phyloP scores from a whole-genome alignment of 1,284 basidiomycete species.

The Serendipita sp. region DNA sequence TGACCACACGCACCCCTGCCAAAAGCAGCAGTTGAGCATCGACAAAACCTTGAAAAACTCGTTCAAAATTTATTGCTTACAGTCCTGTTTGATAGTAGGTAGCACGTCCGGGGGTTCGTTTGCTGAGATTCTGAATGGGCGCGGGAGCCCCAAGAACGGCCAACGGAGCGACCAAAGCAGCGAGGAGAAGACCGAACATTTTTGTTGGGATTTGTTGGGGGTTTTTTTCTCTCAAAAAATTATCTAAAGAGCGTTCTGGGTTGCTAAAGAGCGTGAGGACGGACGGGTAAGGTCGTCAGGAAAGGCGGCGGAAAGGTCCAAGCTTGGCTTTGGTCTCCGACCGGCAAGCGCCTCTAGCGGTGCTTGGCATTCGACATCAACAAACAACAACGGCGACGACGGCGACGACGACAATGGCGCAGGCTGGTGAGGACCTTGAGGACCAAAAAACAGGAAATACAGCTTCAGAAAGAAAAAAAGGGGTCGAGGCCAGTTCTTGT shows the following conservation, averaged over 20 bases:
- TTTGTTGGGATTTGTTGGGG: neutral
- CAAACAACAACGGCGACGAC: too few species aligned
- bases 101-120: neutral
- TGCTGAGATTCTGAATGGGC: neutral
- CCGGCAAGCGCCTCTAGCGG: too few species aligned
- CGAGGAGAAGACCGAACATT: neutral
- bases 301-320: neutral
- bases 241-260: neutral
- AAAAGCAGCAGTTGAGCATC: too few species aligned
- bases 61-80: neutral
- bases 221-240: too few species aligned
- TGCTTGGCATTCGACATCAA: too few species aligned
- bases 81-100: neutral
- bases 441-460: neutral
- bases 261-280: neutral
- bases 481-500: too few species aligned
- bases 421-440: neutral
- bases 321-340: neutral
- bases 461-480: neutral
- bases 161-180: neutral
- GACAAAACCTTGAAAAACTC: too few species aligned
- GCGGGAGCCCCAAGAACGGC: neutral
- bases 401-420: neutral
- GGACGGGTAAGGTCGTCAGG: neutral
- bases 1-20: neutral